Base-by-base conservation (phyloP, 768 basidiomycete species). In the Naganishia friedmannii region DNA sequence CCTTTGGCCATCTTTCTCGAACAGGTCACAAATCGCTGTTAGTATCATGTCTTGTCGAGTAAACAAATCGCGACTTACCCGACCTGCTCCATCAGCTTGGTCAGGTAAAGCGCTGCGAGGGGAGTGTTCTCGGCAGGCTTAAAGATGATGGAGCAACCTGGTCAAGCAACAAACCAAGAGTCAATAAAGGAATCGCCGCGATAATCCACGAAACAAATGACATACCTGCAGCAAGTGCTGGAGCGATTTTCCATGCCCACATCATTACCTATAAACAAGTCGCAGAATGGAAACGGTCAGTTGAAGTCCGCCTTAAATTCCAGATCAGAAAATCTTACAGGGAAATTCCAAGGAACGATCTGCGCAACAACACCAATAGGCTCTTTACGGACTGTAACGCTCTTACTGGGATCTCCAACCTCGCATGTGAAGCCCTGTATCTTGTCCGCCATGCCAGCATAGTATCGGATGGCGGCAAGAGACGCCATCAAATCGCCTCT, bases 391-490 rank as follows among this genome's bases (percentile, higher is more conserved):
- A 70, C 70, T 46, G 79, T 73, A 71, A 89, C 89, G 86, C 93
- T 87, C 51, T 71, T 39, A 31, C 74, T 75, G 53, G 42, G 5
- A 17, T 66, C 65, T 13, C 46, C 65, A 2, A 66, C 45, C 15
- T 66, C 74, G 74, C 19, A 66, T 68, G 56, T 76, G 70, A 53
- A 74, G 74, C 28, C 95, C 94, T 32, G 85, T 82, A 65, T 96
- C 88, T 83, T 97, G 83, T 96, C 94, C 34, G 92, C 91, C 89
- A 90, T 93, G 28, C 94, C 94, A 46, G 93, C 94, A 78, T 93
- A 96, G 82, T 96, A 96, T 57, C 83, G 67, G 56, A 58, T 28
- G 42, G 55, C 39, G 8, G 54, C 67, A 42, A 60, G 17, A 26
- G 45, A 23, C 21, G 17, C n/a, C 23, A 34, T 29, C 17, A 56